phyloP scores from a whole-genome alignment of 148 eudicot genomes.

The Rhododendron griersonianum region DNA sequence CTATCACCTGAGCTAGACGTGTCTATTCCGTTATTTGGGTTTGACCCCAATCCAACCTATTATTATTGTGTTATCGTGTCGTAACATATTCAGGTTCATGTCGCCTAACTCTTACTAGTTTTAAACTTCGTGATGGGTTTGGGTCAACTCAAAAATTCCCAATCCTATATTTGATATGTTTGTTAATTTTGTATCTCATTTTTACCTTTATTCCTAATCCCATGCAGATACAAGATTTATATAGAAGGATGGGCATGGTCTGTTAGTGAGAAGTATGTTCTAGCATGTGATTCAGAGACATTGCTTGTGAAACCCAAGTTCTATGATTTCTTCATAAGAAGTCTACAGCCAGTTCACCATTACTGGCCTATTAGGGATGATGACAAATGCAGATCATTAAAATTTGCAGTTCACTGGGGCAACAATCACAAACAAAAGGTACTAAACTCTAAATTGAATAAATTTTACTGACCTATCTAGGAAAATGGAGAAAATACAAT shows the following conservation, averaged over 20 bases:
- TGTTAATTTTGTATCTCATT: background rate
- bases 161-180: background rate
- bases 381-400: slow-evolving; percentile 39
- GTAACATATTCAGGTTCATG: background rate
- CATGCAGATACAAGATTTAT: slow-evolving; percentile 49
- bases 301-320: slow-evolving; percentile 42
- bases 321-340: slow-evolving; percentile 59
- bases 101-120: background rate
- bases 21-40: background rate
- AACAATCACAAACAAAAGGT: slow-evolving; percentile 46
- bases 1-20: background rate
- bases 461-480: background rate
- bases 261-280: slow-evolving; percentile 49
- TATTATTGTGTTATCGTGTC: background rate
- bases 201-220: background rate
- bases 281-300: slow-evolving; percentile 51
- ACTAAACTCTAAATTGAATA: background rate
- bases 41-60: background rate
- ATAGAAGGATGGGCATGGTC: slow-evolving; percentile 70
- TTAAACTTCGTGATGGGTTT: background rate
- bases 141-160: background rate
- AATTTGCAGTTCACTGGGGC: slow-evolving; percentile 56
- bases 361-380: slow-evolving; percentile 50
- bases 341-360: slow-evolving; percentile 47
- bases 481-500: background rate